Percentiles rank a stretch among this genome's conserved stretches.
Conservation (phyloP, 2,329 filamentous ascomycete species). For the Sordariomycetes sp. region DNA sequence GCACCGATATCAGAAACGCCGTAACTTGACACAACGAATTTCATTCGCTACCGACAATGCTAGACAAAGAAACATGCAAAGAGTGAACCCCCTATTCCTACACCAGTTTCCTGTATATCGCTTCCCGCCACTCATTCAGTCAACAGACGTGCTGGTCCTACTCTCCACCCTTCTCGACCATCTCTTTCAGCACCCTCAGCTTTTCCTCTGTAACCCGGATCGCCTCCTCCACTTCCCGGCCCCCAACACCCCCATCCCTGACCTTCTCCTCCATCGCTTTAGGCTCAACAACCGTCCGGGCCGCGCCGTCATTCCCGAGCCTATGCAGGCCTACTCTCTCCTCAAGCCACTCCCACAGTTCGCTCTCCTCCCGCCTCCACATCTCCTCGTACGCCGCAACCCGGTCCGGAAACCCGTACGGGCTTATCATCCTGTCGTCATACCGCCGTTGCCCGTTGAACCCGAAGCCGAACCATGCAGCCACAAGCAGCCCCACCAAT, state of each 20-base stretch:
- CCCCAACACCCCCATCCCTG: slow-evolving; percentile 51
- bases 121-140: not conserved
- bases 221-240: slow-evolving; percentile 66
- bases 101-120: not conserved
- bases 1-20: no score
- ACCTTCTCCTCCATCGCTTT: slow-evolving; percentile 50
- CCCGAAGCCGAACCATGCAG: slow-evolving; percentile 62
- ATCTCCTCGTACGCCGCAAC: slow-evolving; percentile 85
- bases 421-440: slow-evolving; percentile 21
- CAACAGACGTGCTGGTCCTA: not conserved
- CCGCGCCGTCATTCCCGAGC: slow-evolving; percentile 26
- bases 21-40: not conserved
- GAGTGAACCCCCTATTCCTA: not conserved
- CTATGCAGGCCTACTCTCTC: slow-evolving; percentile 68
- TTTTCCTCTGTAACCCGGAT: slow-evolving; percentile 82
- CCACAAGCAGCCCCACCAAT: slow-evolving; percentile 60
- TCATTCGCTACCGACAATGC: not conserved
- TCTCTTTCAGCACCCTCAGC: slow-evolving; percentile 61
- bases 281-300: slow-evolving; percentile 40
- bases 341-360: slow-evolving; percentile 89
- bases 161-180: slow-evolving; percentile 42
- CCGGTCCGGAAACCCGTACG: slow-evolving; percentile 47
- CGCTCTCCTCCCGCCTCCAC: slow-evolving; percentile 78
- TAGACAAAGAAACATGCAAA: not conserved
- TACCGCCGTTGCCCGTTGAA: slow-evolving; percentile 22